Conservation (phyloP, 2,329 filamentous ascomycete species). For the Exophiala dermatitidis region DNA sequence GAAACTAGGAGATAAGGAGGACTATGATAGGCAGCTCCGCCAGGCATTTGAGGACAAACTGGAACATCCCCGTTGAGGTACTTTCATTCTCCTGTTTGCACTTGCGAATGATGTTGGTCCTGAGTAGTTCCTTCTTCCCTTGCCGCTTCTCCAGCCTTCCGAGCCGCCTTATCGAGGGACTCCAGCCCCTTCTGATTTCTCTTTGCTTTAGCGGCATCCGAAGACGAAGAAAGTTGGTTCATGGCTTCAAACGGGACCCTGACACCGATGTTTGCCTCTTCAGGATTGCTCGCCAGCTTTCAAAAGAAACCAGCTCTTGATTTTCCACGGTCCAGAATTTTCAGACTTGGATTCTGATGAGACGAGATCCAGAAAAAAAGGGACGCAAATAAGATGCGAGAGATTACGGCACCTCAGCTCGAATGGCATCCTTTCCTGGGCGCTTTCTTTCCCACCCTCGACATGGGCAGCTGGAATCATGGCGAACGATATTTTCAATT, state of each 20-base stretch:
- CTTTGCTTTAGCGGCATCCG: constrained; percentile 9
- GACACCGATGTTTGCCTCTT: constrained; percentile 6
- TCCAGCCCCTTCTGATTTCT: constrained; percentile 9
- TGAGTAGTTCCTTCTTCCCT: constrained; percentile 1
- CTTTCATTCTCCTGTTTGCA: constrained; percentile 1
- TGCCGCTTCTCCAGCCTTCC: constrained; percentile 5
- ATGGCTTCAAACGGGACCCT: constrained; percentile 6
- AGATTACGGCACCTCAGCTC: too few relatives aligned
- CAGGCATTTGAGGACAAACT: constrained; percentile 14
- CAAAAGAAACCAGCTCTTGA: too few relatives aligned
- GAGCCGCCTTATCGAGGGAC: constrained; percentile 8
- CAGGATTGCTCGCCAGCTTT: not conserved
- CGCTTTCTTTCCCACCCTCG: too few relatives aligned
- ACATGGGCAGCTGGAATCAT: too few relatives aligned
- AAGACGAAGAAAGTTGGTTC: constrained; percentile 9
- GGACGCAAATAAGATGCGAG: too few relatives aligned
- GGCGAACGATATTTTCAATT: too few relatives aligned
- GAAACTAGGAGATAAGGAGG: constrained; percentile 25
- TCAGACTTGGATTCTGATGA: too few relatives aligned
- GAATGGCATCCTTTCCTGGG: too few relatives aligned
- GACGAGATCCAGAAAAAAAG: too few relatives aligned
- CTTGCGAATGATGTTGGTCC: not conserved
- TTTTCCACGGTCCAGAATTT: too few relatives aligned
- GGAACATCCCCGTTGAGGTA: constrained; percentile 1
- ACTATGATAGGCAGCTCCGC: constrained; percentile 20